phyloP scores from a whole-genome alignment of 2,329 filamentous ascomycete species.

The Curvularia verruculosa region DNA sequence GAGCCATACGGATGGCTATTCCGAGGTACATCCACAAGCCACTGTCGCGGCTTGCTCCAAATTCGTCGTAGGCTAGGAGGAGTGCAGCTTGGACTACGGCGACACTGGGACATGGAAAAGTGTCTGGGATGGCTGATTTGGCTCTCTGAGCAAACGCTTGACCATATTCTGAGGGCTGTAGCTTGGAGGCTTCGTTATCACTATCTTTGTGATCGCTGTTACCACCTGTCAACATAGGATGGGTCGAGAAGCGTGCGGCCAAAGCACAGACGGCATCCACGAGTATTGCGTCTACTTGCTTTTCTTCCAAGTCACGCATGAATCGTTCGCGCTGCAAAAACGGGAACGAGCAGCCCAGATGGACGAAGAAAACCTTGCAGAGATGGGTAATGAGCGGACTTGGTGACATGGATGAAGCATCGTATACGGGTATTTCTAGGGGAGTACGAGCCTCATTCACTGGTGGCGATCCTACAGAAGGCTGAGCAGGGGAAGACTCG shows the following conservation, averaged over 20 bases:
- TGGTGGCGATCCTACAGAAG: conserved; percentile 37
- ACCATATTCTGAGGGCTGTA: conserved; percentile 69
- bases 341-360: conserved; percentile 84
- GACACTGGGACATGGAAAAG: conserved; percentile 80
- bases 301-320: conserved; percentile 76
- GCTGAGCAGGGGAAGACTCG: conserved; percentile 46
- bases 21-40: conserved; percentile 94
- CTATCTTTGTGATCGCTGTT: conserved; percentile 54
- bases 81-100: conserved; percentile 84
- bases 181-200: conserved; percentile 25
- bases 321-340: conserved; percentile 78
- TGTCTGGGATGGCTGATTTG: conserved; percentile 81
- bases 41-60: conserved; percentile 86
- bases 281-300: conserved; percentile 80
- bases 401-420: conserved; percentile 73
- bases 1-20: conserved; percentile 81
- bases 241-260: conserved; percentile 76
- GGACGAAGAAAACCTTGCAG: conserved; percentile 78
- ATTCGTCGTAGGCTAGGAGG: conserved; percentile 85
- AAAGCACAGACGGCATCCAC: conserved; percentile 86
- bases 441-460: conserved; percentile 51
- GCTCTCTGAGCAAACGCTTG: conserved; percentile 80
- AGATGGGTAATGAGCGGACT: conserved; percentile 77
- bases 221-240: conserved; percentile 58
- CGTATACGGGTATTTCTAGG: conserved; percentile 70